Conservation (phyloP, 768 basidiomycete genomes). For the Pleurotus platypus region DNA sequence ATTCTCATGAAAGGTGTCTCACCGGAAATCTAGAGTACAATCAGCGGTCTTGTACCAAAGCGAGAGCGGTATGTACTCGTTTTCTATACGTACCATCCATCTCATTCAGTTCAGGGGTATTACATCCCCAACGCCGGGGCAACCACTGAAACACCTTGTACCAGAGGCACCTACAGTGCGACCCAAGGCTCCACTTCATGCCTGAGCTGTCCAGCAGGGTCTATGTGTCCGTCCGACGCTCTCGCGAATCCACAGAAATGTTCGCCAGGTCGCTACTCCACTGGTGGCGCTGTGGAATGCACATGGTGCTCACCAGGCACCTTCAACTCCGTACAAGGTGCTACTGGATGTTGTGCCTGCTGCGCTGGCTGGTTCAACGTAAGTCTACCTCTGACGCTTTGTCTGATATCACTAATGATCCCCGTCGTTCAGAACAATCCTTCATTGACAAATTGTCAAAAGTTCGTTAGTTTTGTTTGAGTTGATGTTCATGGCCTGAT, state of each 20-base stretch:
- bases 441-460: conserved; percentile 16
- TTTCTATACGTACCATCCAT: no score
- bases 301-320: conserved; percentile 18
- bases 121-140: conserved; percentile 15
- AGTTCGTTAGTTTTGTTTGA: conserved; percentile 7
- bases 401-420: no score
- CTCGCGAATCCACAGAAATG: conserved; percentile 18
- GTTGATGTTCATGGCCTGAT: neutral
- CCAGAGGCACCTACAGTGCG: conserved; percentile 12
- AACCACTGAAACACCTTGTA: conserved; percentile 18
- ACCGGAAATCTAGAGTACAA: neutral
- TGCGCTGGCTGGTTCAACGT: conserved; percentile 25
- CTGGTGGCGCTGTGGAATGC: conserved; percentile 17
- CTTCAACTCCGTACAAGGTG: conserved; percentile 22
- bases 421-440: neutral
- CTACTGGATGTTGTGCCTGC: conserved; percentile 22
- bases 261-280: conserved; percentile 23
- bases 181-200: conserved; percentile 10
- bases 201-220: conserved; percentile 14
- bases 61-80: neutral
- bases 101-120: conserved; percentile 14
- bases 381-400: neutral
- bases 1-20: no score
- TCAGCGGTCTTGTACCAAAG: neutral
- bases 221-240: conserved; percentile 18